Percentiles rank a stretch among this genome's conserved stretches.
phyloP scores from a whole-genome alignment of 2,329 filamentous ascomycete species.

The Scedosporium aurantiacum region DNA sequence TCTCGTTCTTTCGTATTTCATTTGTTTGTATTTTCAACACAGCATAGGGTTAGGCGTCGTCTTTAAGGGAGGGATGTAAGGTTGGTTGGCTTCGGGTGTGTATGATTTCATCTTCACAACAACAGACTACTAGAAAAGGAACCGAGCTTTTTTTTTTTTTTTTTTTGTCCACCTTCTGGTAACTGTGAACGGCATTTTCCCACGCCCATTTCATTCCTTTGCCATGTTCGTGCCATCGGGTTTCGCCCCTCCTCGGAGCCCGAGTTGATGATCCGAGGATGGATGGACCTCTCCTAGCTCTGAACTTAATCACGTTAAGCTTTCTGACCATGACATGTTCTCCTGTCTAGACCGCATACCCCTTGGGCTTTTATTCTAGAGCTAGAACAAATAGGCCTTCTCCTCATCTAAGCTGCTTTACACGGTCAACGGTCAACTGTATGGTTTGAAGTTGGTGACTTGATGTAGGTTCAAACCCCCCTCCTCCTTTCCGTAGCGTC shows the following conservation, averaged over 20 bases:
- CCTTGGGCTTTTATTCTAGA: not conserved
- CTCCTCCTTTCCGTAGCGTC: too few relatives aligned
- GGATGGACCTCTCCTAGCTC: not conserved
- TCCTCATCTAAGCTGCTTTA: too few relatives aligned
- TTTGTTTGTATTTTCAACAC: not conserved
- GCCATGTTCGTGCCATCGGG: not conserved
- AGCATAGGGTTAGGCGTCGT: not conserved
- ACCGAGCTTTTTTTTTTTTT: not conserved
- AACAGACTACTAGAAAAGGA: constrained; percentile 1
- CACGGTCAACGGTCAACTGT: too few relatives aligned
- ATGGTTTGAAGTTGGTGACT: too few relatives aligned
- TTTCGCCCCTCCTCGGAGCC: not conserved
- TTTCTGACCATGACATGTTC: not conserved
- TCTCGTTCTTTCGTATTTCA: not conserved
- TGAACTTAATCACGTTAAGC: not conserved
- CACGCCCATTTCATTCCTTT: not conserved
- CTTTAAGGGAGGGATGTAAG: constrained; percentile 1
- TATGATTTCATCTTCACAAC: not conserved
- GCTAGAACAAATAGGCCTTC: not conserved
- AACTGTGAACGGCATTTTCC: not conserved
- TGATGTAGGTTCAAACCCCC: too few relatives aligned
- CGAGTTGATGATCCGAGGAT: not conserved
- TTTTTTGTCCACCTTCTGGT: not conserved
- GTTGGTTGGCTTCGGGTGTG: not conserved
- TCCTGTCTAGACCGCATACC: not conserved